Evolutionary conservation across 2,329 filamentous ascomycete genomes (phyloP).

Genomic region (Tetracladium maxilliforme): DNA sequence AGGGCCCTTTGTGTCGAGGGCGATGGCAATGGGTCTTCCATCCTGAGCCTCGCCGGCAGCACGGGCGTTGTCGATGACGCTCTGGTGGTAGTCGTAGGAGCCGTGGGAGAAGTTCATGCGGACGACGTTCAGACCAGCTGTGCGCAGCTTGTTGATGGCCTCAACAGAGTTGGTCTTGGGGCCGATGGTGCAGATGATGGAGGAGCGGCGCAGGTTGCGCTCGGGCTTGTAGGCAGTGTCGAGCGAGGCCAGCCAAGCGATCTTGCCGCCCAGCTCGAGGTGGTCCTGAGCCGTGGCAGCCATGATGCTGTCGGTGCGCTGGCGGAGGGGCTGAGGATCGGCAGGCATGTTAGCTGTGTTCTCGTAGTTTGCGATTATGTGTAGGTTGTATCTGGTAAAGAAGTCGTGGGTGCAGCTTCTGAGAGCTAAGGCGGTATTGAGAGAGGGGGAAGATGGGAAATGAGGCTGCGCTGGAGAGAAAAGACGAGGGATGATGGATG

Average conservation of each 20-base stretch:
- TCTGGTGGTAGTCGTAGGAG: conserved; percentile 94
- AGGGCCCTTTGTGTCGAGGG: conserved; percentile 72
- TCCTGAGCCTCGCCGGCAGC: conserved; percentile 63
- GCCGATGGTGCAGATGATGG: conserved; percentile 97
- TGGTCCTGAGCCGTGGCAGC: conserved; percentile 67
- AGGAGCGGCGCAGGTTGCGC: conserved; percentile 87
- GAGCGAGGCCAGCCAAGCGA: conserved; percentile 54
- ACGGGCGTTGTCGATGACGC: conserved; percentile 91
- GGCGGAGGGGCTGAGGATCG: too few relatives aligned
- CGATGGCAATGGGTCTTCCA: conserved; percentile 88
- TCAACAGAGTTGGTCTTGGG: conserved; percentile 98
- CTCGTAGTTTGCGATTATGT: too few relatives aligned
- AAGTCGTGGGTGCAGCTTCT: too few relatives aligned
- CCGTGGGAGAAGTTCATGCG: conserved; percentile 99
- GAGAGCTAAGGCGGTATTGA: too few relatives aligned
- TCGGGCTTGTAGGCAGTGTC: conserved; percentile 79
- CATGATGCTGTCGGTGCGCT: conserved; percentile 20
- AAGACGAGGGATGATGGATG: too few relatives aligned
- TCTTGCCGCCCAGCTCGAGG: conserved; percentile 60
- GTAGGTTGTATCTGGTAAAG: too few relatives aligned
- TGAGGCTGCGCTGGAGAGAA: too few relatives aligned
- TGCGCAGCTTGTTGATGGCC: conserved; percentile 89
- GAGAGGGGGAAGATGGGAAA: too few relatives aligned
- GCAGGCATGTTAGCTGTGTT: too few relatives aligned
- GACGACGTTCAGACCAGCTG: conserved; percentile 88